Percentiles rank a stretch among this genome's conserved stretches.
These are phyloP conservation scores for Cladorrhinum sp. DNA, from an alignment of 2,329 filamentous ascomycete species.

Conservation along the genomic window DNA sequence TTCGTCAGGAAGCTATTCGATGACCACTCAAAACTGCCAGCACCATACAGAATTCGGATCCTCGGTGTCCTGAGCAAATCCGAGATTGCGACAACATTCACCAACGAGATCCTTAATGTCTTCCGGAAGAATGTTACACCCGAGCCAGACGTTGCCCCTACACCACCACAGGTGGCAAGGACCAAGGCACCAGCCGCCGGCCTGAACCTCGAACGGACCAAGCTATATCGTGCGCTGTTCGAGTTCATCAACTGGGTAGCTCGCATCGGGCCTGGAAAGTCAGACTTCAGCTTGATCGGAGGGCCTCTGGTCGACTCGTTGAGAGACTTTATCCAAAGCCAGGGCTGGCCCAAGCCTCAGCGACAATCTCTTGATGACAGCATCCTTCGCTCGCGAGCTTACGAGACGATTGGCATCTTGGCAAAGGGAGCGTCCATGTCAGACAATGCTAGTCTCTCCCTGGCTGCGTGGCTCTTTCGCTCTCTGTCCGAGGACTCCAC, in stretches of 20 bases:
- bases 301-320: slow-evolving; percentile 66
- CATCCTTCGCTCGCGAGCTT: slow-evolving; percentile 72
- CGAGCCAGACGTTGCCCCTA: slow-evolving; percentile 2
- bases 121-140: slow-evolving; percentile 55
- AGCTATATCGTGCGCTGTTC: slow-evolving; percentile 79
- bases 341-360: slow-evolving; percentile 73
- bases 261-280: slow-evolving; percentile 59
- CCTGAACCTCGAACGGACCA: slow-evolving; percentile 62
- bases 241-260: slow-evolving; percentile 85
- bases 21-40: slow-evolving; percentile 70
- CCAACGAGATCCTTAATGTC: slow-evolving; percentile 63
- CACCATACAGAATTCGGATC: slow-evolving; percentile 73
- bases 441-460: slow-evolving; percentile 49
- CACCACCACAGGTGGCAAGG: slow-evolving; percentile 12
- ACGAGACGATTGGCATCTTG: slow-evolving; percentile 85
- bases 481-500: slow-evolving; percentile 78
- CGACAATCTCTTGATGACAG: slow-evolving; percentile 54
- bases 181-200: slow-evolving; percentile 21
- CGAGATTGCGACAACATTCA: slow-evolving; percentile 65
- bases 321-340: slow-evolving; percentile 68
- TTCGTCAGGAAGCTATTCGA: slow-evolving; percentile 66
- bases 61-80: slow-evolving; percentile 76
- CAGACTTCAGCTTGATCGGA: slow-evolving; percentile 63
- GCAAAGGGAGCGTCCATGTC: slow-evolving; percentile 62
- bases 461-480: slow-evolving; percentile 73